These are phyloP conservation scores for Monosporascus sp. DNA, from an alignment of 2,329 filamentous ascomycete genomes.

Conservation along the genomic window DNA sequence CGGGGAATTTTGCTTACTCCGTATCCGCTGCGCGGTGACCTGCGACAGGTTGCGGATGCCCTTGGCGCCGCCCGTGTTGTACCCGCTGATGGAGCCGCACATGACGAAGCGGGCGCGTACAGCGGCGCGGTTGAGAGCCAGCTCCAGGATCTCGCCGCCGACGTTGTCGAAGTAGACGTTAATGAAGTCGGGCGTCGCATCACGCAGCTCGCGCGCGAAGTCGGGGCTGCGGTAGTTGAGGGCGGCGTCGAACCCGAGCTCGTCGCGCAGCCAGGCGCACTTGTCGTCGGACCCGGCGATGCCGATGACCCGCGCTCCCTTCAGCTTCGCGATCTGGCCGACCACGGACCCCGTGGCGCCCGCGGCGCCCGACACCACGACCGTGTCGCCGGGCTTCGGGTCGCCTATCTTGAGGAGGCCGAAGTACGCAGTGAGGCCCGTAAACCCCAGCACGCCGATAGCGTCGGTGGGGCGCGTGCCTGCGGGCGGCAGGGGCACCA, in stretches of 20 bases:
- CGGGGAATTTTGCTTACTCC: constrained; percentile 19
- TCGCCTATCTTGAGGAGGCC: constrained; percentile 65
- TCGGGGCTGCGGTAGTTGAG: constrained; percentile 54
- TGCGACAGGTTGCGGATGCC: constrained; percentile 27
- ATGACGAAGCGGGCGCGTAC: constrained; percentile 60
- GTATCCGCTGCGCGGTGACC: constrained; percentile 39
- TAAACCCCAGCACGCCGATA: constrained; percentile 58
- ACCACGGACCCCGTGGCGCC: constrained; percentile 73
- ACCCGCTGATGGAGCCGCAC: constrained; percentile 66
- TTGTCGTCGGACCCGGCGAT: constrained; percentile 64
- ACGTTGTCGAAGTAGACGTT: constrained; percentile 64
- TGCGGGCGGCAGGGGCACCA: constrained; percentile 36
- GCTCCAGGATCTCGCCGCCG: constrained; percentile 64
- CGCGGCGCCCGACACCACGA: constrained; percentile 72
- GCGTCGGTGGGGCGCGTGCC: constrained; percentile 49
- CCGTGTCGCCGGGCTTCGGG: constrained; percentile 63
- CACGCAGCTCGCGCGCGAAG: constrained; percentile 46
- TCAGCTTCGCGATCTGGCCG: constrained; percentile 72
- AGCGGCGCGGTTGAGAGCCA: constrained; percentile 59
- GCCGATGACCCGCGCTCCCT: constrained; percentile 57
- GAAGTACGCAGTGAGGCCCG: constrained; percentile 71
- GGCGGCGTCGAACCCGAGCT: constrained; percentile 53
- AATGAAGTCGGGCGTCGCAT: constrained; percentile 47
- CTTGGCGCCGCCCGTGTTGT: constrained; percentile 52
- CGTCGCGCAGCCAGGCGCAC: constrained; percentile 49